Conservation (phyloP, 2,329 filamentous ascomycete genomes). For the Pseudogymnoascus verrucosus region DNA sequence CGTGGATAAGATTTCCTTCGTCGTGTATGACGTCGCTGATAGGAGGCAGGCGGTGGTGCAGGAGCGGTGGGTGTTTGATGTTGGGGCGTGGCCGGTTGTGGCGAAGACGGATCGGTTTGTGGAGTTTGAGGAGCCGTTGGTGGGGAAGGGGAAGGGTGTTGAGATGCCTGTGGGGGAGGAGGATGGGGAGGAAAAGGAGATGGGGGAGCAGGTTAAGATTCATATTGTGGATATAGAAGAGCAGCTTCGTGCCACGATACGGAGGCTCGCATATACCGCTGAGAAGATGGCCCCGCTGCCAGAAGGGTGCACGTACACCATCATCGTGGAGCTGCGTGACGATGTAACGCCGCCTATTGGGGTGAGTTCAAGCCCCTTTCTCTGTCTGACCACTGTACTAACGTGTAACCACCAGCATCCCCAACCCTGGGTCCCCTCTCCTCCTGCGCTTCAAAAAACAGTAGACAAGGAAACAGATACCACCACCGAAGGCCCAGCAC, state of each 20-base stretch:
- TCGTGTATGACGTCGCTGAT: slow-evolving; percentile 27
- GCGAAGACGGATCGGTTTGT: slow-evolving; percentile 28
- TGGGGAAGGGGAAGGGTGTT: slow-evolving; percentile 12
- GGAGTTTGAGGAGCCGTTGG: slow-evolving; percentile 24
- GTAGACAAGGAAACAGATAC: slow-evolving; percentile 25
- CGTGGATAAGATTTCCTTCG: slow-evolving; percentile 29
- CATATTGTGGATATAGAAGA: slow-evolving; percentile 60
- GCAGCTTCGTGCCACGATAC: slow-evolving; percentile 60
- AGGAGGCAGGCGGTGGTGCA: slow-evolving; percentile 26
- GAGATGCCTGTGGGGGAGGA: not conserved
- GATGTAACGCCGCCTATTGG: slow-evolving; percentile 44
- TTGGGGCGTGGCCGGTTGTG: slow-evolving; percentile 31
- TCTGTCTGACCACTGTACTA: slow-evolving; percentile 6
- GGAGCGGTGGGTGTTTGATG: slow-evolving; percentile 36
- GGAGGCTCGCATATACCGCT: slow-evolving; percentile 52
- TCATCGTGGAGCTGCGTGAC: slow-evolving; percentile 66
- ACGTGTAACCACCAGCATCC: slow-evolving; percentile 39
- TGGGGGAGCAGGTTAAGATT: slow-evolving; percentile 23
- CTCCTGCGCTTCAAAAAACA: slow-evolving; percentile 31
- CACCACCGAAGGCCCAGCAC: slow-evolving; percentile 26
- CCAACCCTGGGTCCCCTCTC: slow-evolving; percentile 52
- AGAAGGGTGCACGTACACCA: slow-evolving; percentile 60
- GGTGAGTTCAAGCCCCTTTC: slow-evolving; percentile 32
- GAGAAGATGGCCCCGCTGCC: slow-evolving; percentile 52
- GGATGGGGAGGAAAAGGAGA: slow-evolving; percentile 11